A percentile compares a stretch with the other conserved stretches of the same genome.
These are phyloP conservation scores for Penicillium verrucosum DNA, from an alignment of 2,329 filamentous ascomycete genomes.

Conservation along the genomic window DNA sequence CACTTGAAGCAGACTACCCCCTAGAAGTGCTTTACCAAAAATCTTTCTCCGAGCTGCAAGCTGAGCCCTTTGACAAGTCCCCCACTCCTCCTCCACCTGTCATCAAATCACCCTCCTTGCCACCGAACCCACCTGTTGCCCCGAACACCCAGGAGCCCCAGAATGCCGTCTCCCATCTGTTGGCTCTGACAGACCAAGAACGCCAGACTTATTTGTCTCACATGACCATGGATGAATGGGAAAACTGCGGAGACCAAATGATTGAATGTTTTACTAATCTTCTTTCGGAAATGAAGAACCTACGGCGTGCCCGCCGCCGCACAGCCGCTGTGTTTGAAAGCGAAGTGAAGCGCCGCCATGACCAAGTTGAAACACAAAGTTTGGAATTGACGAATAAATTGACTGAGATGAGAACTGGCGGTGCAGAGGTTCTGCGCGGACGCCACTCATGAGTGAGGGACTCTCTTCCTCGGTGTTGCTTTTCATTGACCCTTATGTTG, in stretches of 20 bases:
- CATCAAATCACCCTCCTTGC: constrained; percentile 22
- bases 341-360: constrained; percentile 54
- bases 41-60: constrained; percentile 48
- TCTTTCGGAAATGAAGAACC: constrained; percentile 50
- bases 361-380: constrained; percentile 49
- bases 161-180: constrained; percentile 39
- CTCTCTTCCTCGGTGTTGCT: background rate
- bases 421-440: constrained; percentile 51
- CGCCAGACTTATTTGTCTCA: constrained; percentile 52
- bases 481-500: constrained; percentile 2
- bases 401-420: constrained; percentile 53
- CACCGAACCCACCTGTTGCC: constrained; percentile 18
- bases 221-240: constrained; percentile 56
- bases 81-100: constrained; percentile 31
- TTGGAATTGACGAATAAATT: constrained; percentile 50
- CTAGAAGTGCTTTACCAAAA: constrained; percentile 44
- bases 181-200: constrained; percentile 36
- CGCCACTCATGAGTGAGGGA: constrained; percentile 25
- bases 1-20: constrained; percentile 49
- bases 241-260: constrained; percentile 61
- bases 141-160: constrained; percentile 23
- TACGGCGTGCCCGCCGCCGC: constrained; percentile 53
- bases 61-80: constrained; percentile 49
- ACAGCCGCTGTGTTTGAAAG: constrained; percentile 54
- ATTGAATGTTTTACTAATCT: constrained; percentile 54